Conservation (phyloP, 2,329 filamentous ascomycete genomes). For the Stagonosporopsis rhizophila region DNA sequence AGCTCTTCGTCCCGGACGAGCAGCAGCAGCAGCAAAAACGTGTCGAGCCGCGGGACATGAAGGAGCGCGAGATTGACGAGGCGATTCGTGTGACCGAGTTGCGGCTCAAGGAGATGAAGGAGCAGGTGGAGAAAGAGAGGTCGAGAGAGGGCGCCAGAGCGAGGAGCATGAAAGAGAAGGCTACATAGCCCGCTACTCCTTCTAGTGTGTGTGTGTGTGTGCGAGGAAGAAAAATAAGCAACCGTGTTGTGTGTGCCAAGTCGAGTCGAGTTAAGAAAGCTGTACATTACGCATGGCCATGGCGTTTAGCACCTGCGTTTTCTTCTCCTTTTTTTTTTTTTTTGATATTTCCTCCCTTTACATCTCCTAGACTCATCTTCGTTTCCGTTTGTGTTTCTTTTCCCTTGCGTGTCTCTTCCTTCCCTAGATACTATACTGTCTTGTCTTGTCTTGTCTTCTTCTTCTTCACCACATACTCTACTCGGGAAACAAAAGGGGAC, state of each 20-base stretch:
- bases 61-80: conserved; percentile 76
- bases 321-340: neutral
- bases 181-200: neutral
- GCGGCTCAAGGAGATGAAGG: conserved; percentile 77
- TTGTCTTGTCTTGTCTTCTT: neutral
- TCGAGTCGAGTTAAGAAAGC: neutral
- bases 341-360: no score
- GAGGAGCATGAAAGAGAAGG: conserved; percentile 32
- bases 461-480: no score
- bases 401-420: neutral
- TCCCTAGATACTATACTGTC: neutral
- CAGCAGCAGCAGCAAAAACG: conserved; percentile 58
- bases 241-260: neutral
- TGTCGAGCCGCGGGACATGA: conserved; percentile 63
- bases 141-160: conserved; percentile 29
- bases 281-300: conserved; percentile 19
- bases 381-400: neutral
- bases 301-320: conserved; percentile 1
- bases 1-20: conserved; percentile 36
- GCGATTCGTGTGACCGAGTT: conserved; percentile 88
- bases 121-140: conserved; percentile 61
- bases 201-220: no score
- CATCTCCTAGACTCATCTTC: no score
- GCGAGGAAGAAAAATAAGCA: neutral
- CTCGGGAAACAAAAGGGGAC: no score